Percentiles rank a stretch among this genome's conserved stretches.
Evolutionary conservation across 257 asterid species (phyloP).

Genomic region (Capsicum baccatum): DNA sequence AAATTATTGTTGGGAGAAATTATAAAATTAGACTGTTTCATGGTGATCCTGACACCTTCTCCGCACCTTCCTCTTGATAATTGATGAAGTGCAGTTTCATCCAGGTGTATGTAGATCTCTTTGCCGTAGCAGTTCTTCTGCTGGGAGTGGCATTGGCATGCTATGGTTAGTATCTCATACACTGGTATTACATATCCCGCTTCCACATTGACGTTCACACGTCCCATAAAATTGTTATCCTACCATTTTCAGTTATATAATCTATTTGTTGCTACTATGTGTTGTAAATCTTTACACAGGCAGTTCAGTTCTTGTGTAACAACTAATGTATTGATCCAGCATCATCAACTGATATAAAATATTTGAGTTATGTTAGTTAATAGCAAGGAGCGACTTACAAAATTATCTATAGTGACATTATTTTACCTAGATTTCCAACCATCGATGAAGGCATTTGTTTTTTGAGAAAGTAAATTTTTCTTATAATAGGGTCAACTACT

Average conservation of each 20-base stretch:
- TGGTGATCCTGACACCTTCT: neutral
- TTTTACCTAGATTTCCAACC: neutral
- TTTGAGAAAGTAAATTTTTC: neutral
- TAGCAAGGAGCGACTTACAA: neutral
- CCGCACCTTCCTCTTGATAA: constrained; percentile 6
- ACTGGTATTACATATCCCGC: neutral
- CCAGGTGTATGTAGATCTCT: constrained; percentile 88
- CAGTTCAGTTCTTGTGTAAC: neutral
- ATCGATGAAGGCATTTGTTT: neutral
- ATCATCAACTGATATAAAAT: constrained; percentile 5
- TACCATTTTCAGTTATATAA: neutral
- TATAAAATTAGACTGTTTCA: neutral
- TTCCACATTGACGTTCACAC: neutral
- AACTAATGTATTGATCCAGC: neutral
- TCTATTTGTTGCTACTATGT: neutral
- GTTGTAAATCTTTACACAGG: neutral
- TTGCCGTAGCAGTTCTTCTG: constrained; percentile 63
- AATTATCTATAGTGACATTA: neutral
- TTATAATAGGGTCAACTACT: neutral
- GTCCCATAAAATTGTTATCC: constrained; percentile 2
- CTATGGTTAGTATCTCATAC: constrained; percentile 67
- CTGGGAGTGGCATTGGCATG: constrained; percentile 95
- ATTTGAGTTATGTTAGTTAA: neutral
- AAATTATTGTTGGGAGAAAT: neutral
- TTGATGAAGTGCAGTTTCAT: constrained; percentile 35